Conservation (phyloP, 495 filamentous ascomycete species). For the Hyaloscypha bicolor region DNA sequence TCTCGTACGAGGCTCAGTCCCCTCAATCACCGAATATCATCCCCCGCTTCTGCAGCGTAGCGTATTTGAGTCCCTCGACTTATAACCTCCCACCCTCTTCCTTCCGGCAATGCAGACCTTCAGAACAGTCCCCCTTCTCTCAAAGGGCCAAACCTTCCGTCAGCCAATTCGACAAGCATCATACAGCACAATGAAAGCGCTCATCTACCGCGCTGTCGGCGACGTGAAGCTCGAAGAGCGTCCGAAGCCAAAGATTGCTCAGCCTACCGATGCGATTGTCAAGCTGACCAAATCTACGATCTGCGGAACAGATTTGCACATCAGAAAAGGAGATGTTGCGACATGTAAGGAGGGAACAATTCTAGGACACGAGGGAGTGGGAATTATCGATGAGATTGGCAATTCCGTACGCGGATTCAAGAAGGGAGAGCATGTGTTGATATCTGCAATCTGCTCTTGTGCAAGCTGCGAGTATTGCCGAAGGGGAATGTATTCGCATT, state of each 20-base stretch:
- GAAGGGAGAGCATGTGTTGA: constrained; percentile 44
- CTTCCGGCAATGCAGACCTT: constrained; percentile 15
- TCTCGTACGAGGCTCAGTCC: neutral
- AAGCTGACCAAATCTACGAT: constrained; percentile 41
- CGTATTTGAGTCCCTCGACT: neutral
- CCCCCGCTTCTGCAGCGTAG: neutral
- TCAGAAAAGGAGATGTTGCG: constrained; percentile 39
- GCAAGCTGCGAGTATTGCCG: constrained; percentile 45
- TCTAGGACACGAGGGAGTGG: constrained; percentile 50
- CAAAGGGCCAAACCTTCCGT: constrained; percentile 13
- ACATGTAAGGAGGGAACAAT: constrained; percentile 35
- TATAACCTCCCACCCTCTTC: neutral
- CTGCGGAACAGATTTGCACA: constrained; percentile 47
- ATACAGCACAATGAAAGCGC: constrained; percentile 41
- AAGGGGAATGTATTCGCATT: constrained; percentile 41
- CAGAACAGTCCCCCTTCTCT: constrained; percentile 21
- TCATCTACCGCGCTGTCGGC: constrained; percentile 38
- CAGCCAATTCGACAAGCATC: constrained; percentile 18
- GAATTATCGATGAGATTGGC: constrained; percentile 41
- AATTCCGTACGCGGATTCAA: constrained; percentile 32
- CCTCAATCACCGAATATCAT: neutral
- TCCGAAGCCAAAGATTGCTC: constrained; percentile 29
- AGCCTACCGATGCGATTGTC: constrained; percentile 37
- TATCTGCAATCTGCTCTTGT: constrained; percentile 45
- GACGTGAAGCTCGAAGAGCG: constrained; percentile 31